A percentile compares a stretch with the other conserved stretches of the same genome.
Evolutionary conservation across 345 rosid genomes (phyloP).

Genomic region (Turritis glabra): DNA sequence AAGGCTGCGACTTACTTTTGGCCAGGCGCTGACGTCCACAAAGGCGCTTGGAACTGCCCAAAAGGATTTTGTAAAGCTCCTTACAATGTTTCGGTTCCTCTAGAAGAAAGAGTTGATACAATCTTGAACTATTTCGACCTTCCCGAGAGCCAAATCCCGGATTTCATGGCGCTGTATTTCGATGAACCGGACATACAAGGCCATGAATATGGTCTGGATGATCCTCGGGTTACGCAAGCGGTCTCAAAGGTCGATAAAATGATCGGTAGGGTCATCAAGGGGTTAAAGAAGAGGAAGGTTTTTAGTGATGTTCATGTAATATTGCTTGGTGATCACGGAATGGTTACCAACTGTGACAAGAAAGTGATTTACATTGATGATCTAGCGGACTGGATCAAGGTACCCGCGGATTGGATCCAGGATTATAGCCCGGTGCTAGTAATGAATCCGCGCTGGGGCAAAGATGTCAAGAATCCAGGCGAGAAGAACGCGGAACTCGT

Average conservation of each 20-base stretch:
- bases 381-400: conserved; percentile 63
- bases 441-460: conserved; percentile 58
- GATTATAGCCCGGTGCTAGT: conserved; percentile 62
- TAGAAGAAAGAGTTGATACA: conserved; percentile 76
- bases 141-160: conserved; percentile 61
- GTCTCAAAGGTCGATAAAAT: conserved; percentile 57
- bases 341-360: conserved; percentile 86
- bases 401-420: conserved; percentile 69
- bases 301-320: conserved; percentile 73
- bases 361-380: conserved; percentile 70
- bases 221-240: conserved; percentile 67
- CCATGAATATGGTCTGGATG: conserved; percentile 83
- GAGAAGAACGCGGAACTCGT: conserved; percentile 46
- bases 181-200: conserved; percentile 92
- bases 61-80: conserved; percentile 46
- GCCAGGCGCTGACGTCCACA: conserved; percentile 95
- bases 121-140: conserved; percentile 72
- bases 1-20: conserved; percentile 81
- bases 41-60: conserved; percentile 84
- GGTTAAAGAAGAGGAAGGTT: conserved; percentile 66
- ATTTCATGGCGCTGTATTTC: conserved; percentile 70
- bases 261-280: conserved; percentile 76
- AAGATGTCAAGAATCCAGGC: conserved; percentile 26
- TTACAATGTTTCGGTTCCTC: conserved; percentile 66
- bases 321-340: conserved; percentile 92